Evolutionary conservation across 1,284 basidiomycete genomes (phyloP).

Genomic region (Fomitiporia mediterranea): DNA sequence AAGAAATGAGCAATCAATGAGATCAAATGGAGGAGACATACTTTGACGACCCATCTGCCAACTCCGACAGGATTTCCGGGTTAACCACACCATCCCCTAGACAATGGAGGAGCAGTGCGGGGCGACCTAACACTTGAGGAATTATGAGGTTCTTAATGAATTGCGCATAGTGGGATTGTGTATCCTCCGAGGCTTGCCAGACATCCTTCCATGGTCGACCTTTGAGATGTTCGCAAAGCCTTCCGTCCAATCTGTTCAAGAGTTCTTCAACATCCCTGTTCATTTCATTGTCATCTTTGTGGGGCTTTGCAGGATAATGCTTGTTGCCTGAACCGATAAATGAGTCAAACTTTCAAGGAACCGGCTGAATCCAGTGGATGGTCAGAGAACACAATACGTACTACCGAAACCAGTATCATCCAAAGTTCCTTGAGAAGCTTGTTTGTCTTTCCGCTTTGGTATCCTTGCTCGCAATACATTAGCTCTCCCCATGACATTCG

Average conservation of each 20-base stretch:
- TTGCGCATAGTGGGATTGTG: not conserved
- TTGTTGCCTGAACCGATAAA: too few species aligned
- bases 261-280: not conserved
- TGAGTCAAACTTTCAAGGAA: too few species aligned
- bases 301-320: too few species aligned
- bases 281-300: too few species aligned
- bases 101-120: not conserved
- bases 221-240: not conserved
- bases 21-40: not conserved
- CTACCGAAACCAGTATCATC: not conserved
- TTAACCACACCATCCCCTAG: not conserved
- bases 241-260: not conserved
- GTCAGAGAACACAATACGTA: not conserved
- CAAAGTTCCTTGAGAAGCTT: not conserved
- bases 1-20: not conserved
- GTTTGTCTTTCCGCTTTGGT: not conserved
- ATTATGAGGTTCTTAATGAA: not conserved
- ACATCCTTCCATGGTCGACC: not conserved
- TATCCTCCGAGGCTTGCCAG: not conserved
- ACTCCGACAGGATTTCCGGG: not conserved
- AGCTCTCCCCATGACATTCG: not conserved
- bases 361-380: not conserved
- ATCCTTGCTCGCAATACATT: not conserved
- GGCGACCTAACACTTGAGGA: not conserved
- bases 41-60: not conserved